Evolutionary conservation across 2,329 filamentous ascomycete genomes (phyloP), one percentile per base, ranked within the genome.

Genomic region (Fusarium zealandicum): DNA sequence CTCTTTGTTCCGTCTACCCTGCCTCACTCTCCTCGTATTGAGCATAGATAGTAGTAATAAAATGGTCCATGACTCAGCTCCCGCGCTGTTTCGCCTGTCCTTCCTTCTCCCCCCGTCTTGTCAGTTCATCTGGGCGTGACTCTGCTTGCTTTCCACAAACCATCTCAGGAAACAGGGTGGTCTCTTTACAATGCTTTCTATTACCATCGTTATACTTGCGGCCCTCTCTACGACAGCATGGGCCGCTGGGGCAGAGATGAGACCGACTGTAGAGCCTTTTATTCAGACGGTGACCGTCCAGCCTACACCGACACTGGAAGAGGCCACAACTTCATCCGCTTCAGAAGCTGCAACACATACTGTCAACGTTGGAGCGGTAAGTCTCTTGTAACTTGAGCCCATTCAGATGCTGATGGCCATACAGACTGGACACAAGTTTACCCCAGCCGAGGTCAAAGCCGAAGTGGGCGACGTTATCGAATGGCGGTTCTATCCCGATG

Each of bases 401-500:
- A 6, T 9, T 6, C 13, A 2, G 37, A 31, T 39, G 32, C 51
- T 63, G 14, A 66, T 16, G 8, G 10, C 20, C 12, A n/a, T 16
- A 31, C 32, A 69, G 67, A 48, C 53, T 20, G 71, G 72, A 3
- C 70, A 69, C 59, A 68, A 70, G 33, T 72, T 75, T 46, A 67
- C 66, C 1, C 72, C 72, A 2, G 49, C 64, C n/a, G 59, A 65
- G 32, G 59, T 69, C 12, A 20, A 59, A n/a, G 72, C 73, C n/a
- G 54, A 69, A 2, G 65, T 80, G 22, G 81, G 82, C 6, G 80
- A 83, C 64, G 72, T 75, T 5, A 73, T 84, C 36, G 78, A 82
- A 56, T 89, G 84, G 69, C 75, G 80, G 36, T 88, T 89, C 66
- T 87, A 83, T 60, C 84, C 86, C 1, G 76, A 76, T 17, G 85